phyloP scores from a whole-genome alignment of 2,329 filamentous ascomycete genomes.

The Sporothrix protearum region DNA sequence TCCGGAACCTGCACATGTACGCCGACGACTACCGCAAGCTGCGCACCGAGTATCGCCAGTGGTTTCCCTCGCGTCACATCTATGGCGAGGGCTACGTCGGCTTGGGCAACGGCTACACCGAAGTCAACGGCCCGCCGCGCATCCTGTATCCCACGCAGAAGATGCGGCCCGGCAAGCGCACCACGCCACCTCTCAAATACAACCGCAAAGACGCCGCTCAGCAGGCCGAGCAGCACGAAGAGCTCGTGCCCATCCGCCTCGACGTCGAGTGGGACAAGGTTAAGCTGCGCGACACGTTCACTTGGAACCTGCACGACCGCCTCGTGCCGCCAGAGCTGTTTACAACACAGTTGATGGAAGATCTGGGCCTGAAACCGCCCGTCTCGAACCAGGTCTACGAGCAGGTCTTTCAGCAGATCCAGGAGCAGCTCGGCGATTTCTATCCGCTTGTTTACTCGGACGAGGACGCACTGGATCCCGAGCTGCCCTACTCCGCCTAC shows the following conservation, averaged over 20 bases:
- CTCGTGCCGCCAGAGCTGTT: conserved; percentile 77
- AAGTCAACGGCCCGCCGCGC: conserved; percentile 61
- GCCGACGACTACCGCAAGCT: conserved; percentile 66
- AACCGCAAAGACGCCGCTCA: conserved; percentile 74
- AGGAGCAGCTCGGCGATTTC: conserved; percentile 87
- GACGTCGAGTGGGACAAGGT: conserved; percentile 96
- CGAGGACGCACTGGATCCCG: conserved; percentile 84
- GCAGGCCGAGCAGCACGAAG: conserved; percentile 87
- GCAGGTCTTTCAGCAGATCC: conserved; percentile 64
- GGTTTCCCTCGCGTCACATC: conserved; percentile 54
- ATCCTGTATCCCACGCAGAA: conserved; percentile 78
- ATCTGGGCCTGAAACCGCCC: conserved; percentile 75
- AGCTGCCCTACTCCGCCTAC: conserved; percentile 86
- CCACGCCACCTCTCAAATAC: conserved; percentile 68
- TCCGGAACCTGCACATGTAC: conserved; percentile 52
- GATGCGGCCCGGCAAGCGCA: conserved; percentile 70
- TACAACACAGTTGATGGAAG: conserved; percentile 84
- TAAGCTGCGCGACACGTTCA: conserved; percentile 93
- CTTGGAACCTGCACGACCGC: conserved; percentile 95
- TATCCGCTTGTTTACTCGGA: conserved; percentile 88
- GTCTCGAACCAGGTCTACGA: conserved; percentile 61
- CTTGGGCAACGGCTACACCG: conserved; percentile 83
- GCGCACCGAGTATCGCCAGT: conserved; percentile 52
- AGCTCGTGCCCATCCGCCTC: conserved; percentile 83
- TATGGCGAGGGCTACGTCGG: conserved; percentile 79